Base-by-base conservation (phyloP, 1,284 basidiomycete species). In the Clitocybe nebularis region DNA sequence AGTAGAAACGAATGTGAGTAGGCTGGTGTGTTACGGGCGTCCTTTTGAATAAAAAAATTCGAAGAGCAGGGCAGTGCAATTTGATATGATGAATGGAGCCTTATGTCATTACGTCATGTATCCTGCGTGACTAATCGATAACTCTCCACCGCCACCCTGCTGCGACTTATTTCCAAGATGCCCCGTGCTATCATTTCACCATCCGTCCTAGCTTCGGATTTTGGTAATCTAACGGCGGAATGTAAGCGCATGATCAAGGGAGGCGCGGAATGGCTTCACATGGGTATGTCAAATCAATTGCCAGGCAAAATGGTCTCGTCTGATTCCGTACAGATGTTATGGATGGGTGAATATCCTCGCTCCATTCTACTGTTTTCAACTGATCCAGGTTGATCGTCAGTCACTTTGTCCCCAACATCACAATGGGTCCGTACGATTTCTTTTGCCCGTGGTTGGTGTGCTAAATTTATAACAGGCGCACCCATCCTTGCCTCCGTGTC, bases 371-470 rank as follows among this genome's bases (percentile, higher is more conserved):
- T 40, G 33, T n/a, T 7, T 26, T 26, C 7, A 26, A 26, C n/a
- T 26, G 7, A 26, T 26, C n/a, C n/a, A 7, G 24, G 24, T 26
- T 26, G n/a, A 7, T n/a, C n/a, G n/a, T n/a, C 60, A 91, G 94
- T 43, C 92, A 99, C 66, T 99, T 99, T 61, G 96, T 99, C 17
- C 94, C 95, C 24, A 99, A 98, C 64, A 94, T 97, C 64, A 94
- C 93, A 14, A 92, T 95, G 84, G 93, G 93, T 87, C 48, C 40
- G n/a, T n/a, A n/a, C n/a, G n/a, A n/a, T n/a, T n/a, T n/a, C n/a
- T n/a, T n/a, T n/a, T n/a, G n/a, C n/a, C n/a, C n/a, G n/a, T n/a
- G n/a, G n/a, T n/a, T n/a, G n/a, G n/a, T n/a, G n/a, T n/a, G n/a
- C n/a, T n/a, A n/a, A n/a, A n/a, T n/a, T n/a, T n/a, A 33, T 10